Base-by-base conservation (phyloP, 2,329 filamentous ascomycete species). In the Botrytis cinerea region DNA sequence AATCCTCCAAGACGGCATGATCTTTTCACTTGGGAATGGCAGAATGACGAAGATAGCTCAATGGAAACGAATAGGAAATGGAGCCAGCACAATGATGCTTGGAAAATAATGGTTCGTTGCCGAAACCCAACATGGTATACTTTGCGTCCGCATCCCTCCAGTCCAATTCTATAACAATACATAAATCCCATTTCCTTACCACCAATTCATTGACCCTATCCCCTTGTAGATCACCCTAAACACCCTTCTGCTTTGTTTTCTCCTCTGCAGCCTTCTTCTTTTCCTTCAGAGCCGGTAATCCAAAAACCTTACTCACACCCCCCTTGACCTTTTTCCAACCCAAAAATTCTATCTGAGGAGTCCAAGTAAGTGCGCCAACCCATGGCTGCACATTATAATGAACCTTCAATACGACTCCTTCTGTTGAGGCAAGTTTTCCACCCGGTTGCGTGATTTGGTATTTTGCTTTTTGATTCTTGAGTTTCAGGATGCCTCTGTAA, bases 371-470 rank as follows among this genome's bases (percentile, higher is more conserved):
- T 70, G 92, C 84, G 22, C 96, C 96, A 18, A 99, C 94, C 93
- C 95, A 98, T 46, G 96, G 96, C 86, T 99, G 96, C 74, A 98
- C 92, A 84, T 98, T 98, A 90, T 97, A 99, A 81, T 96, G 92
- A 71, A 98, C 85, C 79, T 91, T 90, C 75, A 99, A 85, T 45
- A 89, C 91, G 73, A 95, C 93, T 81, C 96, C 90, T 69, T 87
- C 85, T 67, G 90, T 86, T 80, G 92, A 87, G 63, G 93, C 92
- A 77, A 98, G 87, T 82, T 90, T 91, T 75, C 95, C 93, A 18
- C 88, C 88, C 18, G 95, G 93, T 82, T 98, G 94, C 7, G 95
- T 97, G 83, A 99, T 96, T 81, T 97, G 94, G 86, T 99, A 99
- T 84, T 99, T 99, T 4, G 95, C 93, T 81, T 91, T 92, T 82